Evolutionary conservation across 2,329 filamentous ascomycete genomes (phyloP).

Genomic region (Ophiostoma ips): DNA sequence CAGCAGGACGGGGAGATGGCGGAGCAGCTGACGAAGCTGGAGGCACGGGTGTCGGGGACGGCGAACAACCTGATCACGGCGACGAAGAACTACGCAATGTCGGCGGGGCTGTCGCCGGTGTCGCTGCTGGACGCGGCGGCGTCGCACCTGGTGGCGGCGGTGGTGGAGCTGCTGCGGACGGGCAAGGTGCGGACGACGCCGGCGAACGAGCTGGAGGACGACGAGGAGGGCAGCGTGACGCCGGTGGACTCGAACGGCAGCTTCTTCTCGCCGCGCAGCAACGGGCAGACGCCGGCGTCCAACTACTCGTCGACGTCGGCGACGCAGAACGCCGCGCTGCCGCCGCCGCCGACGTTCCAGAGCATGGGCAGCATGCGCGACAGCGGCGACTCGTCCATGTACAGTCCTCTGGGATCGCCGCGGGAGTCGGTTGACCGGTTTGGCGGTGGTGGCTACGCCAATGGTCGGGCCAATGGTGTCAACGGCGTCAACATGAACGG

Average conservation of each 20-base stretch:
- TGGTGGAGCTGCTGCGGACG: slow-evolving; percentile 71
- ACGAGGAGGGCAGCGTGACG: slow-evolving; percentile 53
- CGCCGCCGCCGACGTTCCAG: slow-evolving; percentile 42
- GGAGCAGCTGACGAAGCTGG: slow-evolving; percentile 55
- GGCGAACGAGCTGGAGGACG: slow-evolving; percentile 60
- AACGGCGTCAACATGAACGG: slow-evolving; percentile 20
- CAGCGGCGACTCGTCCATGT: slow-evolving; percentile 58
- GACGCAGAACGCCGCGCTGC: slow-evolving; percentile 28
- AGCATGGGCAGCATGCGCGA: slow-evolving; percentile 40
- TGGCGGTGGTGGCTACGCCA: slow-evolving; percentile 12
- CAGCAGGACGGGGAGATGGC: slow-evolving; percentile 37
- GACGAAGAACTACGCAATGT: slow-evolving; percentile 75
- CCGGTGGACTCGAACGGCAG: slow-evolving; percentile 49
- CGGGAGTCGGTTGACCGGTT: slow-evolving; percentile 39
- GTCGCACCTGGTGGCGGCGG: slow-evolving; percentile 71
- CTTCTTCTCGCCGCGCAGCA: slow-evolving; percentile 50
- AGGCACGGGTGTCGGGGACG: slow-evolving; percentile 73
- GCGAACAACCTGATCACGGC: slow-evolving; percentile 94
- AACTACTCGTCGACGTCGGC: slow-evolving; percentile 18
- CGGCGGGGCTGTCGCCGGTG: slow-evolving; percentile 79
- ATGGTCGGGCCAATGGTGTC: slow-evolving; percentile 8
- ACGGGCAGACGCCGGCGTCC: slow-evolving; percentile 13
- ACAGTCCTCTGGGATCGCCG: slow-evolving; percentile 60
- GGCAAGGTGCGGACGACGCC: slow-evolving; percentile 75
- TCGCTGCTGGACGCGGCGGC: slow-evolving; percentile 86